Conservation (phyloP, 805 yeast genomes). For the Kodamaea jinghongensis region DNA sequence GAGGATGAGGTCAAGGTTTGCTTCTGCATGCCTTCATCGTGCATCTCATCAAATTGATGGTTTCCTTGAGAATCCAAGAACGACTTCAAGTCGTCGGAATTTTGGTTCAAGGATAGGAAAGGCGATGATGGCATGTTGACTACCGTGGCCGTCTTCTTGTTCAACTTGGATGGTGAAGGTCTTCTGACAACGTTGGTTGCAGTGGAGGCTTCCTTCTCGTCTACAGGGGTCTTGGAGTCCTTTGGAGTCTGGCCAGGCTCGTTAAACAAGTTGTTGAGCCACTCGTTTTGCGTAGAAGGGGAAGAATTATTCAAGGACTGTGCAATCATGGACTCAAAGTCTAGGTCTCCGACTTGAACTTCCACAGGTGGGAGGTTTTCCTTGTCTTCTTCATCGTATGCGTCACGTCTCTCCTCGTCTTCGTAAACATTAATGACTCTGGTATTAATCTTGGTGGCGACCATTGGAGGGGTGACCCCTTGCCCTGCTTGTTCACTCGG, state of each 20-base stretch:
- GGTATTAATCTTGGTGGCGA: slow-evolving; percentile 56
- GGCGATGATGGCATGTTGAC: slow-evolving; percentile 44
- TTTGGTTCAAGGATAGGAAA: slow-evolving; percentile 20
- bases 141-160: slow-evolving; percentile 20
- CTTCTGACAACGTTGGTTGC: slow-evolving; percentile 8
- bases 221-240: slow-evolving; percentile 20
- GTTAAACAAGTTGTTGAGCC: slow-evolving; percentile 43
- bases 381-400: slow-evolving; percentile 26
- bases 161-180: slow-evolving; percentile 23
- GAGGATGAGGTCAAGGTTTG: slow-evolving; percentile 26
- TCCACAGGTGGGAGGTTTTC: slow-evolving; percentile 25
- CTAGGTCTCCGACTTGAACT: slow-evolving; percentile 11
- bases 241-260: slow-evolving; percentile 34
- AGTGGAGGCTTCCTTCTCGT: slow-evolving; percentile 6
- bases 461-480: slow-evolving; percentile 45
- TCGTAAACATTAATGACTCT: slow-evolving; percentile 51
- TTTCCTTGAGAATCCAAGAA: slow-evolving; percentile 15
- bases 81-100: slow-evolving; percentile 15
- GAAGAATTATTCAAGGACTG: slow-evolving; percentile 32
- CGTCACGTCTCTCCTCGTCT: slow-evolving; percentile 6
- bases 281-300: slow-evolving; percentile 37
- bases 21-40: slow-evolving; percentile 17
- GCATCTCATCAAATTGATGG: slow-evolving; percentile 7
- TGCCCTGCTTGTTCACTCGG: slow-evolving; percentile 29
- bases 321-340: slow-evolving; percentile 25